Percentiles rank a stretch among this genome's conserved stretches.
Conservation (phyloP, 805 yeast genomes). For the Zygosaccharomyces bisporus region DNA sequence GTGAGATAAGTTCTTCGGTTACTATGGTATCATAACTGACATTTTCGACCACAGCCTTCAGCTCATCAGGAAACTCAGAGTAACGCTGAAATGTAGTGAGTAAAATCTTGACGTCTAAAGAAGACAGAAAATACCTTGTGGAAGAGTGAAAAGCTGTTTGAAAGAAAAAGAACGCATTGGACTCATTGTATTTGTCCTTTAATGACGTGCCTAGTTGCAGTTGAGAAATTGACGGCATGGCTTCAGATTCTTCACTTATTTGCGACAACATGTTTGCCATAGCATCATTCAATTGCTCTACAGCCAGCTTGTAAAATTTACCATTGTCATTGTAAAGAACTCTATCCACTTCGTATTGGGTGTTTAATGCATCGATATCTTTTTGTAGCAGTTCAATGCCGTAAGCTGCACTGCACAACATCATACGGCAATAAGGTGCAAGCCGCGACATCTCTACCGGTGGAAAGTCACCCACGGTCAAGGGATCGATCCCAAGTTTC, state of each 20-base stretch:
- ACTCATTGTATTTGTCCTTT: slow-evolving; percentile 35
- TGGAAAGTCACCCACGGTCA: slow-evolving; percentile 49
- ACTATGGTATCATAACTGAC: slow-evolving; percentile 62
- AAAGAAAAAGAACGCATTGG: slow-evolving; percentile 62
- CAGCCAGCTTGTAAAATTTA: slow-evolving; percentile 50
- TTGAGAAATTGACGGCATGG: slow-evolving; percentile 11
- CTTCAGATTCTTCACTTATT: slow-evolving; percentile 22
- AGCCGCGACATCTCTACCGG: slow-evolving; percentile 43
- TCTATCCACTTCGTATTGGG: slow-evolving; percentile 54
- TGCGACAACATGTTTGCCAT: slow-evolving; percentile 40
- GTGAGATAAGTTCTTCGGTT: slow-evolving; percentile 52
- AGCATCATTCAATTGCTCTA: slow-evolving; percentile 48
- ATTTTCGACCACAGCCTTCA: slow-evolving; percentile 64
- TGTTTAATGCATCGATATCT: slow-evolving; percentile 55
- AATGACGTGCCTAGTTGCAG: slow-evolving; percentile 10
- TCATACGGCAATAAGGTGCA: slow-evolving; percentile 58
- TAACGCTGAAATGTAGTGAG: slow-evolving; percentile 59
- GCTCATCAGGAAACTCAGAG: slow-evolving; percentile 60
- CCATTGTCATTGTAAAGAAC: slow-evolving; percentile 59
- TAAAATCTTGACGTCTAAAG: slow-evolving; percentile 74
- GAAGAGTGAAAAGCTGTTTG: slow-evolving; percentile 71
- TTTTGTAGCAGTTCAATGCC: slow-evolving; percentile 49
- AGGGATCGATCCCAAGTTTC: slow-evolving; percentile 40
- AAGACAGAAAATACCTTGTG: slow-evolving; percentile 64
- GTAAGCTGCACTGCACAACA: slow-evolving; percentile 60